Evolutionary conservation across 768 basidiomycete genomes (phyloP).

Genomic region (Megacollybia marginata): DNA sequence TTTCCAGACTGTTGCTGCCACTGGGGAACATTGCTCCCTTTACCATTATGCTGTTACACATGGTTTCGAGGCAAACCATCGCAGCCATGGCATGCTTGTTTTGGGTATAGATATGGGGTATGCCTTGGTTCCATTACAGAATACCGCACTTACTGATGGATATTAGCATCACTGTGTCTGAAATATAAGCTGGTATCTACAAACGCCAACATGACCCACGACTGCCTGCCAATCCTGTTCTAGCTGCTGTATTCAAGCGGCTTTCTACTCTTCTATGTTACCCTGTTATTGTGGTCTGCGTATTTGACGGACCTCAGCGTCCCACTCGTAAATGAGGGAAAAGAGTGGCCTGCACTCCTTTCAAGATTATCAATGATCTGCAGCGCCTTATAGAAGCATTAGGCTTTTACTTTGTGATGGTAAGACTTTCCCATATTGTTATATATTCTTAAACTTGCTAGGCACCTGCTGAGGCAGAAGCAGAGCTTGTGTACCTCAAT

Average conservation of each 20-base stretch:
- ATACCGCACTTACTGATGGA: too few species aligned
- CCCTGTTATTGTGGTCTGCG: slow-evolving; percentile 32
- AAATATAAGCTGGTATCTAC: background rate
- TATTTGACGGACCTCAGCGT: slow-evolving; percentile 37
- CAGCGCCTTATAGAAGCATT: background rate
- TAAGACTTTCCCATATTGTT: background rate
- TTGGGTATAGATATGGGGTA: background rate
- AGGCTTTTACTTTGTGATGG: background rate
- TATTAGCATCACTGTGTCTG: background rate
- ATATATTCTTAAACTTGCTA: background rate
- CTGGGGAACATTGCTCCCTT: background rate
- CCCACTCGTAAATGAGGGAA: slow-evolving; percentile 31
- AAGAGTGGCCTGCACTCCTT: slow-evolving; percentile 2
- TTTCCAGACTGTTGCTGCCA: background rate
- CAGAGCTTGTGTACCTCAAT: background rate
- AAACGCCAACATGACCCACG: background rate
- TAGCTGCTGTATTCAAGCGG: slow-evolving; percentile 32
- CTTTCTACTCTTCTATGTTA: slow-evolving; percentile 24
- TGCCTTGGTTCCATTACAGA: too few species aligned
- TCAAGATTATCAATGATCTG: background rate
- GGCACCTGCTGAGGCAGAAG: background rate
- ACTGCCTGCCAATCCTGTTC: slow-evolving; percentile 13
- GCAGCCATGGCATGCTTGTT: background rate
- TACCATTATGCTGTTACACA: background rate
- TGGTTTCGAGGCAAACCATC: background rate